Conservation (phyloP, 1,284 basidiomycete genomes). For the Amylostereum areolatum region DNA sequence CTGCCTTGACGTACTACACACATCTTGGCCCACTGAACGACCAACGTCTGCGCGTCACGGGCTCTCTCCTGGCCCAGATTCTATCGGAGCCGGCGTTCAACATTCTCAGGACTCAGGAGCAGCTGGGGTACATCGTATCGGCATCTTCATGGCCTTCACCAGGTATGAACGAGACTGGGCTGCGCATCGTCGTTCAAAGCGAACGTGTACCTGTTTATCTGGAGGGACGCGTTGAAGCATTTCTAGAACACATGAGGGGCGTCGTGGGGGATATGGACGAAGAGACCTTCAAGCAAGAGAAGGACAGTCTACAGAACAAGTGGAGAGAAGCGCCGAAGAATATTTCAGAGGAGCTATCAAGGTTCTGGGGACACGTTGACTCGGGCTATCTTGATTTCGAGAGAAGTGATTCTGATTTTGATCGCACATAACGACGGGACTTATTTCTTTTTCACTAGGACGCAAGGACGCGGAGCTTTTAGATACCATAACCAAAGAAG, state of each 20-base stretch:
- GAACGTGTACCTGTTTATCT: constrained; percentile 83
- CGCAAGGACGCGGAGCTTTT: constrained; percentile 66
- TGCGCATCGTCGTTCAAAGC: constrained; percentile 89
- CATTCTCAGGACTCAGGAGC: constrained; percentile 91
- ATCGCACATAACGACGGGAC: background rate
- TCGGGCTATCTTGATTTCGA: constrained; percentile 77
- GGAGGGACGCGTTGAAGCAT: constrained; percentile 85
- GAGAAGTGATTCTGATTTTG: constrained; percentile 31
- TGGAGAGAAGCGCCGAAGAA: constrained; percentile 73
- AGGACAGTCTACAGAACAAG: constrained; percentile 54
- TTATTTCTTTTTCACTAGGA: constrained; percentile 29
- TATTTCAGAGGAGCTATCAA: constrained; percentile 54
- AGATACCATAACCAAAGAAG: constrained; percentile 63
- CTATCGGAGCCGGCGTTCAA: constrained; percentile 91
- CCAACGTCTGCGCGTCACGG: constrained; percentile 50
- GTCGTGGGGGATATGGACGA: constrained; percentile 40
- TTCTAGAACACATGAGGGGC: constrained; percentile 65
- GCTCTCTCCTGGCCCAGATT: constrained; percentile 69
- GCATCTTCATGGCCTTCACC: constrained; percentile 49
- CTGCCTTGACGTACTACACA: constrained; percentile 74
- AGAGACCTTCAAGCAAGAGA: constrained; percentile 52
- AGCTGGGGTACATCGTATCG: constrained; percentile 88
- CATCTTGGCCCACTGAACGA: constrained; percentile 64
- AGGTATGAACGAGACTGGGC: constrained; percentile 66
- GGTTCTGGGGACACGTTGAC: constrained; percentile 69